Base-by-base conservation (phyloP, 768 basidiomycete species). In the Calocybe indica region DNA sequence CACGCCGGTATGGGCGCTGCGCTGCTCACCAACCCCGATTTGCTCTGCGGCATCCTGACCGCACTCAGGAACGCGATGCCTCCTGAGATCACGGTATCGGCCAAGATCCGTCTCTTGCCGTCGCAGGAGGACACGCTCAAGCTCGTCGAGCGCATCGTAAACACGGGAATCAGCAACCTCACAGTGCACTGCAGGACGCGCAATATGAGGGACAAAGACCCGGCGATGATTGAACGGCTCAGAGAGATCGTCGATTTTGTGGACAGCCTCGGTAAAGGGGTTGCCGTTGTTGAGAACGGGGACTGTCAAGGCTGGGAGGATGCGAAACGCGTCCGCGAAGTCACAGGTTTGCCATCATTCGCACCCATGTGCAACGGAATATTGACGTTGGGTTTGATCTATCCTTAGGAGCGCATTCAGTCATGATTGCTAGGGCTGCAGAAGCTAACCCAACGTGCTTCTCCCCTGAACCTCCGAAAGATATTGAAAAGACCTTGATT, bases 1-100 rank as follows among this genome's bases (percentile, higher is more conserved):
- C 86, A 89, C 55, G 69, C 85, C 0, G 96, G 96, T 0, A 98
- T 98, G 94, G 96, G 96, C 7, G 95, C 96, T 1, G 95, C 94
- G 2, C 73, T 99, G 10, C 80, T 99, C 43, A 82, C 88, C 3
- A 95, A 88, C 33, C 93, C 96, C 0, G 92, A 97, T 58, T 71
- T 92, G 31, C 76, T 99, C 7, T 93, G 92, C 60, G 76, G 85
- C 13, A 97, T 99, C 58, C 77, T 99, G 30, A 79, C 76, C 0
- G 85, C 88, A 5, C 72, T 99, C 37, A 75, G 93, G 48, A 69
- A 64, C 38, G 80, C 77, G 32, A 77, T 93, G 67, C 83, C 85
- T 0, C 76, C 81, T 5, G 79, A 87, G 50, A 82, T 96, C 43
- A 84, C 89, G 0, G 83, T 99, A n/a, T 85, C 91, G 1, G 92